Evolutionary conservation across 495 filamentous ascomycete genomes (phyloP).

Genomic region (Annulohypoxylon maeteangense): DNA sequence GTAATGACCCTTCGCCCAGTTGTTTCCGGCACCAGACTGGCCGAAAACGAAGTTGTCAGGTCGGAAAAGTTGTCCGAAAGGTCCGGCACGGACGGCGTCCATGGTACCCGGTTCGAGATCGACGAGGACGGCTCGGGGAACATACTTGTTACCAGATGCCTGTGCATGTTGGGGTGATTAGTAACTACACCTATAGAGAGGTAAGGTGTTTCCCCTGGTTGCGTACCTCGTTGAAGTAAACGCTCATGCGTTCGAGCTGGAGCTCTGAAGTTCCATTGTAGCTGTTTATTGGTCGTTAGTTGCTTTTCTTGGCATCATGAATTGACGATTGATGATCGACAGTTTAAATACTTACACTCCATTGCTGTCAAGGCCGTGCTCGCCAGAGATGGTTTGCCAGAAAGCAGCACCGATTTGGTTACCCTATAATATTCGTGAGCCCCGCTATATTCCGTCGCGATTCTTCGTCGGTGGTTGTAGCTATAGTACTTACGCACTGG

Average conservation of each 20-base stretch:
- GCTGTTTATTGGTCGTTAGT: constrained; percentile 63
- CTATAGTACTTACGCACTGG: constrained; percentile 86
- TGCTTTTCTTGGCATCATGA: background rate
- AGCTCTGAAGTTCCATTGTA: constrained; percentile 98
- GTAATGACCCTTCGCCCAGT: constrained; percentile 99
- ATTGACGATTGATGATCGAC: constrained; percentile 15
- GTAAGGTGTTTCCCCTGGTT: background rate
- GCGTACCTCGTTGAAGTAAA: constrained; percentile 99
- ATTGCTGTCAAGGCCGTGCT: constrained; percentile 98
- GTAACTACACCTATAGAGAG: background rate
- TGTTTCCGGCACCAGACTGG: constrained; percentile 99
- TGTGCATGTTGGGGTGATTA: constrained; percentile 50
- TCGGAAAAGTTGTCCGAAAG: constrained; percentile 99
- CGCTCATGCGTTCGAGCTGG: constrained; percentile 99
- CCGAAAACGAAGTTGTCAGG: constrained; percentile 99
- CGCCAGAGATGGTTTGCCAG: constrained; percentile 98
- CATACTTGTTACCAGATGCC: constrained; percentile 98
- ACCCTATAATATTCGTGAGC: constrained; percentile 69
- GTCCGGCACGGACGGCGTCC: constrained; percentile 98
- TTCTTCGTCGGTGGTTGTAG: constrained; percentile 15
- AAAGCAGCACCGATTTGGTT: constrained; percentile 99
- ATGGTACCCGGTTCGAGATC: constrained; percentile 99
- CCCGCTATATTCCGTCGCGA: constrained; percentile 45
- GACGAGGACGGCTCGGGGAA: constrained; percentile 98
- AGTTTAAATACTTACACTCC: constrained; percentile 65